Conservation (phyloP, 164 flowering plant species). For the Aristolochia fimbriata region DNA sequence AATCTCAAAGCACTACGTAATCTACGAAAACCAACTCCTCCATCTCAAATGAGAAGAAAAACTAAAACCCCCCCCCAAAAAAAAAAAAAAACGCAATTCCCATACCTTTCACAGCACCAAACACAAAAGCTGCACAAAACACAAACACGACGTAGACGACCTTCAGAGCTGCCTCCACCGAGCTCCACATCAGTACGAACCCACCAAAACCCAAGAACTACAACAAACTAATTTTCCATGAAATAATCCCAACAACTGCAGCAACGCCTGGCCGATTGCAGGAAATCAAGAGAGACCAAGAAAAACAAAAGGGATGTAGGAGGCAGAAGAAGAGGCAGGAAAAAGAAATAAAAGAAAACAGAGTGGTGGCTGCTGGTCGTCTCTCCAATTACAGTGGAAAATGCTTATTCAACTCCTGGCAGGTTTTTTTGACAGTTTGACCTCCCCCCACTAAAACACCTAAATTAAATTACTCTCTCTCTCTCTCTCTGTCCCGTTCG, state of each 20-base stretch:
- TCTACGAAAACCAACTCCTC: background rate
- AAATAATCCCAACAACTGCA: background rate
- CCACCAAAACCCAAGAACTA: background rate
- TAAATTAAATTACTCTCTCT: too few species aligned
- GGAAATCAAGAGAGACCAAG: background rate
- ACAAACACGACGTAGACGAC: slow-evolving; percentile 53
- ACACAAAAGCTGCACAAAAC: slow-evolving; percentile 53
- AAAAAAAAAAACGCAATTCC: background rate
- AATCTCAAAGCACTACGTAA: background rate
- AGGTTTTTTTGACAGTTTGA: too few species aligned
- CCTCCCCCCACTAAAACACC: too few species aligned
- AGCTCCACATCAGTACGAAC: slow-evolving; percentile 4
- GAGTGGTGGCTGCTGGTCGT: too few species aligned
- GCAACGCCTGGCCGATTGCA: too few species aligned
- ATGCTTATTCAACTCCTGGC: too few species aligned
- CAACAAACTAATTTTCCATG: background rate
- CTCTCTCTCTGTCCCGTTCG: too few species aligned
- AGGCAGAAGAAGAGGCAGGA: background rate
- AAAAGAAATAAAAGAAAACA: too few species aligned
- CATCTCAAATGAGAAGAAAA: background rate
- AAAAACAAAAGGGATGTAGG: background rate
- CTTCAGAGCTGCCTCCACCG: slow-evolving; percentile 25
- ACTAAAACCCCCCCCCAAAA: background rate
- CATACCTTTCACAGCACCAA: slow-evolving; percentile 79
- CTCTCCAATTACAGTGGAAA: too few species aligned